Percentiles rank a stretch among this genome's conserved stretches.
These are phyloP conservation scores for Sanguinoderma infundibulare DNA, from an alignment of 1,284 basidiomycete genomes.

Conservation along the genomic window DNA sequence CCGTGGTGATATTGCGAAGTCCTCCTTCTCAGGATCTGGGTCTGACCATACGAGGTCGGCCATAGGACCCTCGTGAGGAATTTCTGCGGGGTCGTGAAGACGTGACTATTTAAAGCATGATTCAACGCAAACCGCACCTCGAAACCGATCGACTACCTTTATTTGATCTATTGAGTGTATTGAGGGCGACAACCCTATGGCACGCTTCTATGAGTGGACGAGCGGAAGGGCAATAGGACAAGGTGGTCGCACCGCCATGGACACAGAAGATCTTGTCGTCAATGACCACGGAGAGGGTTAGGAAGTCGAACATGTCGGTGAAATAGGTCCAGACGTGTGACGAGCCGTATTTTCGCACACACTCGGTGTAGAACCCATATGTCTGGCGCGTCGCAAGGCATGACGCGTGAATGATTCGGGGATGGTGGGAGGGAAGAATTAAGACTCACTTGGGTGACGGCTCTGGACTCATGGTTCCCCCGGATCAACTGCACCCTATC, in stretches of 20 bases:
- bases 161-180: conserved; percentile 99
- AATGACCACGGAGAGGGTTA: conserved; percentile 97
- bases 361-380: conserved; percentile 99
- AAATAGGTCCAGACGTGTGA: conserved; percentile 99
- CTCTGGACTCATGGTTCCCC: conserved; percentile 98
- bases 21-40: conserved; percentile 98
- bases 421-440: conserved; percentile 24
- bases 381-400: conserved; percentile 58
- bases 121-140: conserved; percentile 59
- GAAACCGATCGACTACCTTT: conserved; percentile 98
- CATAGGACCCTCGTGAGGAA: conserved; percentile 99
- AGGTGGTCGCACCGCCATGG: conserved; percentile 77
- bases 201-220: conserved; percentile 11
- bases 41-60: conserved; percentile 99
- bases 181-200: conserved; percentile 88
- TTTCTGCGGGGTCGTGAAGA: conserved; percentile 61
- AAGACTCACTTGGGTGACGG: conserved; percentile 89
- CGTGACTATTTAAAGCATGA: not conserved
- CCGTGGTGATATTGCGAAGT: conserved; percentile 98
- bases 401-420: conserved; percentile 22
- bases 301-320: conserved; percentile 99
- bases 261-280: conserved; percentile 99
- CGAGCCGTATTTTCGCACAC: conserved; percentile 95
- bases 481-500: conserved; percentile 96
- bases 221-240: conserved; percentile 1